Evolutionary conservation across 2,329 filamentous ascomycete genomes (phyloP), one percentile per base, ranked within the genome.

Genomic region (Hirsutella minnesotensis): DNA sequence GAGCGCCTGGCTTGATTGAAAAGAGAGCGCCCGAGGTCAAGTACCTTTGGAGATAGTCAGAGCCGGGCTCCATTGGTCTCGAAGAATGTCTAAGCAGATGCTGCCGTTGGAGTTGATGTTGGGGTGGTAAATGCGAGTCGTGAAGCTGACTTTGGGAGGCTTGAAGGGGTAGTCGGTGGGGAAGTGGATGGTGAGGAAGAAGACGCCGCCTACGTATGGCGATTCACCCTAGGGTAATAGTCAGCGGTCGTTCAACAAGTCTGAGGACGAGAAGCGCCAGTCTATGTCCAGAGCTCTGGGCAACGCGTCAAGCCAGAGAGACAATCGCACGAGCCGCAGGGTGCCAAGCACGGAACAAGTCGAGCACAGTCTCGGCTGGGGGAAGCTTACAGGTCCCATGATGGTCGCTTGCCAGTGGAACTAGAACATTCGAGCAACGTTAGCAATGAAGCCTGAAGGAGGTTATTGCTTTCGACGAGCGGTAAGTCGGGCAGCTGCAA

Each of bases 331-430:
- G n/a, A n/a, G n/a, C n/a, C n/a, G n/a, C n/a, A n/a, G n/a, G n/a
- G n/a, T n/a, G n/a, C n/a, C n/a, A n/a, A n/a, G n/a, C n/a, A n/a
- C n/a, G n/a, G n/a, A n/a, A n/a, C n/a, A n/a, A n/a, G n/a, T n/a
- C n/a, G n/a, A n/a, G n/a, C n/a, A n/a, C n/a, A n/a, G n/a, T n/a
- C n/a, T n/a, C n/a, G n/a, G n/a, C n/a, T n/a, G 20, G 19, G 24
- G 2, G 10, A 53, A 53, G 59, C 86, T 80, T 81, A 94, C 87
- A 65, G 92, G 92, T 69, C 92, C 92, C 92, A 98, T 98, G 66
- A 98, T 98, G 42, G 92, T 98, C 60, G 92, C 92, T 82, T 98
- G 92, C 92, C 92, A 98, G 81, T 96, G 92, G 65, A 98, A 98
- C 90, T 98, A 57, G 12, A 27, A 57, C 45, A 33, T 13, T 4